Evolutionary conservation across 371 early-diverging fungal genomes (phyloP), one percentile per base, ranked within the genome.

Genomic region (Gilbertella persicaria): DNA sequence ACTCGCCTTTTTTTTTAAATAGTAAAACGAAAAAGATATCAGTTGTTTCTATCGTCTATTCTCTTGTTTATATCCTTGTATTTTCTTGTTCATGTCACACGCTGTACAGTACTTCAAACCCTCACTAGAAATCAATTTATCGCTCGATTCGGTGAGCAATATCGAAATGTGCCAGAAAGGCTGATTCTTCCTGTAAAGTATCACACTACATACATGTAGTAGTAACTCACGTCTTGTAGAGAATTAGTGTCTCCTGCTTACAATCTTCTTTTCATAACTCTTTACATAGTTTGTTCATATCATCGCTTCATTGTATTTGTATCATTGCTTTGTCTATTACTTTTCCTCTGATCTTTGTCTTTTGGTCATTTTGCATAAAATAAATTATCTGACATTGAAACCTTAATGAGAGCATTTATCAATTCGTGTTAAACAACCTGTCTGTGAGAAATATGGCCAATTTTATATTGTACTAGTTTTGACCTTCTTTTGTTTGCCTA

Each of bases 111-210:
- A 6, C 13, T 33, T 13, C 33, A 33, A 13, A 33, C 10, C 2
- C 33, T 33, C 2, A 33, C 33, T 2, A 33, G 33, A 33, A 8
- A 9, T 12, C 12, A 33, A 33, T 33, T 33, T 13, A 33, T 33
- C 10, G 10, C 8, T 33, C 33, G 10, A 10, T 33, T 33, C 13
- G 33, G 33, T 33, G 33, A 33, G 10, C 33, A 33, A 33, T 33
- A 33, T 13, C 33, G 33, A 20, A 39, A 39, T 39, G 39, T 39
- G 17, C 39, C 39, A 39, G 39, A 39, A 20, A 19, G 39, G 39
- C n/a, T 39, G n/a, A 20, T 16, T 3, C 6, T 39, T 7, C 39
- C 39, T 16, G 39, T 39, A 39, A n/a, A 6, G 39, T 16, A 19
- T 39, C 10, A 8, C 6, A 2, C 13, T 33, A 8, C 13, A 12